Evolutionary conservation across 2,329 filamentous ascomycete species (phyloP).

Genomic region (Zasmidium citrigriseum): DNA sequence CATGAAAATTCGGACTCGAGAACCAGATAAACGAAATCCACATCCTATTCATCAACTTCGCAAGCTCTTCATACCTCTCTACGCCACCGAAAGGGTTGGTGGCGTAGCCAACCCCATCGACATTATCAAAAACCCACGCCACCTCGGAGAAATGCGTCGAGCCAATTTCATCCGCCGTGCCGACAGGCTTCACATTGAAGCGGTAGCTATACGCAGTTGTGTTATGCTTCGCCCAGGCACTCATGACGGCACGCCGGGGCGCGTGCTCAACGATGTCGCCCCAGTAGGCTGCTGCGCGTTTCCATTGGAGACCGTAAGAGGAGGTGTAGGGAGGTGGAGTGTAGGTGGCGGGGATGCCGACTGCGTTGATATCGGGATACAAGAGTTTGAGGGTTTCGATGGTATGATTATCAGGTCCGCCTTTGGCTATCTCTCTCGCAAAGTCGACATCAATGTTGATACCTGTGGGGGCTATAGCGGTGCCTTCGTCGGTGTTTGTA

Average conservation of each 20-base stretch:
- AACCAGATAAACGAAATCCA: background rate
- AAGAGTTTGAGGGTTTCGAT: background rate
- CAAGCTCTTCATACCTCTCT: background rate
- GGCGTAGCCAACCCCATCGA: background rate
- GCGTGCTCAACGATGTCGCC: background rate
- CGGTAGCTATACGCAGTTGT: background rate
- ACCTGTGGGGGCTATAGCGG: constrained; percentile 43
- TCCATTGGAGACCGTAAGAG: background rate
- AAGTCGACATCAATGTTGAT: constrained; percentile 47
- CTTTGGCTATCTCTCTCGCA: background rate
- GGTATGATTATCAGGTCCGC: background rate
- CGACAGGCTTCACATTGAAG: constrained; percentile 3
- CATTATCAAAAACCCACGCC: constrained; percentile 1
- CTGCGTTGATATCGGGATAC: background rate
- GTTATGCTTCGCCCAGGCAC: background rate
- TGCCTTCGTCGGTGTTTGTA: constrained; percentile 53
- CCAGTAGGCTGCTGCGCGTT: background rate
- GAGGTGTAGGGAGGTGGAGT: background rate
- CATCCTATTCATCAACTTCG: background rate
- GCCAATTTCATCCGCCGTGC: background rate
- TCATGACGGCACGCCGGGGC: background rate
- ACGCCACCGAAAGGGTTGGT: background rate
- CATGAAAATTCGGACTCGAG: background rate
- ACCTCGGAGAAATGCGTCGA: constrained; percentile 1
- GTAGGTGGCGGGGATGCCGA: constrained; percentile 1